These are phyloP conservation scores for Zymoseptoria passerinii DNA, from an alignment of 2,329 filamentous ascomycete species.

Conservation along the genomic window DNA sequence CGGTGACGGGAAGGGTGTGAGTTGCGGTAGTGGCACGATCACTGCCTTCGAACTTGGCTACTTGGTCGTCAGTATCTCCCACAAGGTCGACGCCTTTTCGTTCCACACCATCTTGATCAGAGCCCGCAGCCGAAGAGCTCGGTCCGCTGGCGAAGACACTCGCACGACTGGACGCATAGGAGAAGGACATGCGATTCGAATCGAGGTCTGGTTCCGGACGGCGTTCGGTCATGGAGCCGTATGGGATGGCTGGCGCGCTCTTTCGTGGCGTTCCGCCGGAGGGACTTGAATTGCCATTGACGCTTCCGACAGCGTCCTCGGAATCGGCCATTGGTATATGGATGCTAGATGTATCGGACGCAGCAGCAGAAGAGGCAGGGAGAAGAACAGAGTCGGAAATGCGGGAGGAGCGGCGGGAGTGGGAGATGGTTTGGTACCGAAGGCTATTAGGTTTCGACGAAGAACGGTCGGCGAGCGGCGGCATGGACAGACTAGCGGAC, in stretches of 20 bases:
- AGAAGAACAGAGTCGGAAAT: constrained; percentile 2
- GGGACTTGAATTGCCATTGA: constrained; percentile 4
- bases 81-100: constrained; percentile 7
- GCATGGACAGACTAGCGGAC: constrained; percentile 57
- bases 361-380: constrained; percentile 3
- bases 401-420: constrained; percentile 13
- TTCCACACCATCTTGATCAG: constrained; percentile 36
- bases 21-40: constrained; percentile 35
- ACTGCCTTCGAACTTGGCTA: constrained; percentile 1
- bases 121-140: constrained; percentile 38
- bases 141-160: constrained; percentile 38
- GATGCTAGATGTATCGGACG: background rate
- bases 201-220: constrained; percentile 32
- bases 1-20: constrained; percentile 37
- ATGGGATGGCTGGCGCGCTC: background rate
- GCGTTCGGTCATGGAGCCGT: constrained; percentile 4
- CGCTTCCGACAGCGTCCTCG: constrained; percentile 8
- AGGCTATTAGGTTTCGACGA: constrained; percentile 18
- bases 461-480: constrained; percentile 36
- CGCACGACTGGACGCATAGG: constrained; percentile 62
- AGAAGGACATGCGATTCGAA: constrained; percentile 61
- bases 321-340: constrained; percentile 6
- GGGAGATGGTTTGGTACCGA: constrained; percentile 16
- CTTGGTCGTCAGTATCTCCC: constrained; percentile 1
- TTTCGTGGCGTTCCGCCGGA: background rate